A percentile compares a stretch with the other conserved stretches of the same genome.
Conservation (phyloP, 2,329 filamentous ascomycete genomes). For the Colletotrichum trifolii region DNA sequence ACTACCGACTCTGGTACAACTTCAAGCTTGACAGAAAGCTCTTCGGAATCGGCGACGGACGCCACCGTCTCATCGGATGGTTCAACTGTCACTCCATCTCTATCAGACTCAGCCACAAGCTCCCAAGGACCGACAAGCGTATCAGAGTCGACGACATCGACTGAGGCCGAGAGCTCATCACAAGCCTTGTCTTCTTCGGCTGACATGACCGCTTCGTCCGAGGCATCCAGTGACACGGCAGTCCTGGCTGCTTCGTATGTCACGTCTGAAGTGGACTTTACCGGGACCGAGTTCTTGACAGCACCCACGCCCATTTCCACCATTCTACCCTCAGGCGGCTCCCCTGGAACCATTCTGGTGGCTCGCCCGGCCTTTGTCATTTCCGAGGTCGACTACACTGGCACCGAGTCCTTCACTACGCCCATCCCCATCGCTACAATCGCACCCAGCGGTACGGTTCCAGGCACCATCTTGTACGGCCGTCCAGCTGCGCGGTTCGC, state of each 20-base stretch:
- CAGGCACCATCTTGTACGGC: constrained; percentile 20
- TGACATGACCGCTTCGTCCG: too few species aligned
- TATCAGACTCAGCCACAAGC: not conserved
- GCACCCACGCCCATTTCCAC: constrained; percentile 8
- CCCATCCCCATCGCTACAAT: constrained; percentile 21
- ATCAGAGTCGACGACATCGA: not conserved
- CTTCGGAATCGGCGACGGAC: not conserved
- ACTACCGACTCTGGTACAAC: too few species aligned
- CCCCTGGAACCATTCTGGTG: not conserved
- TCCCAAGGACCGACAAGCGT: not conserved
- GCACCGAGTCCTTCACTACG: constrained; percentile 9
- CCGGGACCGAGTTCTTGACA: constrained; percentile 15
- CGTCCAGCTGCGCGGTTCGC: not conserved
- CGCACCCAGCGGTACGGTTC: constrained; percentile 16
- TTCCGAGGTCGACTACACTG: not conserved
- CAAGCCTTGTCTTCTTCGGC: too few species aligned
- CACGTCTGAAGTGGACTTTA: constrained; percentile 7
- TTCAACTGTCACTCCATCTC: not conserved
- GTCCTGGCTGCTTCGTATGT: not conserved
- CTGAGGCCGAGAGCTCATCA: too few species aligned
- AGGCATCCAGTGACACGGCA: not conserved
- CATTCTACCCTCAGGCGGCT: not conserved
- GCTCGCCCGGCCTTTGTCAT: not conserved
- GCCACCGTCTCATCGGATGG: not conserved
- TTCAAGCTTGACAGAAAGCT: not conserved